phyloP scores from a whole-genome alignment of 2,329 filamentous ascomycete species.

The Pestalotiopsis fici region DNA sequence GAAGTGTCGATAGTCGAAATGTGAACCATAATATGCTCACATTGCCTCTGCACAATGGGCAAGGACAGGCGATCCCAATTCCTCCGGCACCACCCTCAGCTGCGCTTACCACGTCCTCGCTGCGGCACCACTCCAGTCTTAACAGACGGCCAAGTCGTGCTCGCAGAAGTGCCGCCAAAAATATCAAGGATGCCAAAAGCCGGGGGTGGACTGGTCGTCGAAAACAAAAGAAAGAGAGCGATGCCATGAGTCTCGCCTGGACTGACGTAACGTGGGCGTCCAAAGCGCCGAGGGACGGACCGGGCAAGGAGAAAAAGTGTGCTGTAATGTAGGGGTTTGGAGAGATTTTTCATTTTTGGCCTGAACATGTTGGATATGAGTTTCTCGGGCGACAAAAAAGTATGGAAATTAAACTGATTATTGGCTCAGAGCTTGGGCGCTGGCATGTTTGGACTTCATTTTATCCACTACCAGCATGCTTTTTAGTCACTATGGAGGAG shows the following conservation, averaged over 20 bases:
- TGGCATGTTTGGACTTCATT: neutral
- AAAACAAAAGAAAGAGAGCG: conserved; percentile 34
- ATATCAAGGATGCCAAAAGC: conserved; percentile 61
- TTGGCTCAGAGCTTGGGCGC: neutral
- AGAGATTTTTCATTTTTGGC: neutral
- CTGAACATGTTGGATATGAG: no score
- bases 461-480: neutral
- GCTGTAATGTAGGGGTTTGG: conserved; percentile 47
- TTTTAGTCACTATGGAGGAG: neutral
- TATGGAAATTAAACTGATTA: neutral
- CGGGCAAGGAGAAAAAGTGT: conserved; percentile 47
- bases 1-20: conserved; percentile 21
- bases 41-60: conserved; percentile 4
- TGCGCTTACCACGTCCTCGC: conserved; percentile 37
- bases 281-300: conserved; percentile 24
- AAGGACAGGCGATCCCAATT: conserved; percentile 6
- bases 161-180: conserved; percentile 61
- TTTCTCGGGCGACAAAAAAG: neutral
- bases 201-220: conserved; percentile 53
- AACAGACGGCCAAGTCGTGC: conserved; percentile 55
- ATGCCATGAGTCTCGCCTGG: conserved; percentile 51
- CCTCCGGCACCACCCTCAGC: conserved; percentile 24
- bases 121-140: conserved; percentile 42
- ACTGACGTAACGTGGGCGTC: conserved; percentile 47
- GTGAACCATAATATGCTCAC: conserved; percentile 8